A percentile compares a stretch with the other conserved stretches of the same genome.
Conservation (phyloP, 345 rosid genomes). For the Lenwebbia sp. region DNA sequence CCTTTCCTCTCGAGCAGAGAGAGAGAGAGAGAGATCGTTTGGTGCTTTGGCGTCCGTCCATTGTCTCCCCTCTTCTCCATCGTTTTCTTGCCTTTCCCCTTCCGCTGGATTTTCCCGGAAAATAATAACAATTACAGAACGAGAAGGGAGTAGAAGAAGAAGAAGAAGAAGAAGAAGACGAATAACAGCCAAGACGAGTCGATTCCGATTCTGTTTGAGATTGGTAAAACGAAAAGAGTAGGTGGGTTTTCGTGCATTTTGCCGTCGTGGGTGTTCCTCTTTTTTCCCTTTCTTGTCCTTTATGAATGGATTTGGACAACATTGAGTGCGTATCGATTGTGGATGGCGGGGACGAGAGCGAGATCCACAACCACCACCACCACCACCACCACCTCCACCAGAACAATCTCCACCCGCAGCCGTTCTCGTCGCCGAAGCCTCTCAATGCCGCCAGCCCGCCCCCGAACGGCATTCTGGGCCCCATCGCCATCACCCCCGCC, state of each 20-base stretch:
- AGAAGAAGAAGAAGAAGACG: background rate
- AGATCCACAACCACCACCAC: conserved; percentile 43
- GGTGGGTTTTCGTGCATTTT: background rate
- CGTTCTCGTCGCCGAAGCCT: conserved; percentile 54
- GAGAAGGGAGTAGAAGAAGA: background rate
- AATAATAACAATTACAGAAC: background rate
- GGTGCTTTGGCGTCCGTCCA: conserved; percentile 6
- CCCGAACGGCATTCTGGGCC: conserved; percentile 29
- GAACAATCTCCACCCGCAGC: conserved; percentile 6
- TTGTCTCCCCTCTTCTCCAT: conserved; percentile 4
- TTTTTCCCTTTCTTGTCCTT: background rate
- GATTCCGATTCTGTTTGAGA: background rate
- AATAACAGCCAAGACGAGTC: background rate
- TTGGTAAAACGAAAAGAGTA: background rate
- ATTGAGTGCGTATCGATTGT: conserved; percentile 68
- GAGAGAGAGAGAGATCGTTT: conserved; percentile 9
- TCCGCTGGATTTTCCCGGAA: conserved; percentile 5
- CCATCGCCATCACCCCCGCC: conserved; percentile 61
- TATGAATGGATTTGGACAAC: conserved; percentile 59
- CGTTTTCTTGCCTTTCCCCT: background rate
- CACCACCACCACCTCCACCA: background rate
- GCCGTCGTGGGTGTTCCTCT: background rate
- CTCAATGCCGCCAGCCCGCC: conserved; percentile 4
- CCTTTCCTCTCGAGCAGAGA: conserved; percentile 12
- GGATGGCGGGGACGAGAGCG: conserved; percentile 48